Evolutionary conservation across 805 yeast species (phyloP), one percentile per base, ranked within the genome.

Genomic region (Saccharomycopsis sp.): DNA sequence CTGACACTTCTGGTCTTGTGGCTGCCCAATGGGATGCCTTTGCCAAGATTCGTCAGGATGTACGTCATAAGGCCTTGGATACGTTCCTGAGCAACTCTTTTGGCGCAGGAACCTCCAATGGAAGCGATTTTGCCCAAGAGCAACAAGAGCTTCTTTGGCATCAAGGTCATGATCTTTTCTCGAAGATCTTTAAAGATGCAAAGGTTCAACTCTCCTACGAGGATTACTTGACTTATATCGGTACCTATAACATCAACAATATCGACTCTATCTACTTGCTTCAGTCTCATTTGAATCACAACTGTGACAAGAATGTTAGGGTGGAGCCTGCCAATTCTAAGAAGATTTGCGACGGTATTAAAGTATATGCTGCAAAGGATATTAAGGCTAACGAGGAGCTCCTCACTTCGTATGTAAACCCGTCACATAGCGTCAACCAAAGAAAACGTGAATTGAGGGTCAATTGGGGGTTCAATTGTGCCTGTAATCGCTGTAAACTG

Each of bases 391-490:
- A 86, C 19, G 91, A 86, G 64, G 94, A 89, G 67, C 75, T 89
- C 47, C 73, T 81, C 0, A 82, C 87, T 1, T 77, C 86, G 1
- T 89, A 89, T 65, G 88, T 88, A 1, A 82, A 86, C 64, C 89
- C 91, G 1, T 68, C 73, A 3, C 84, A 81, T 64, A 80, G 82
- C 1, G 80, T 84, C 7, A 80, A 77, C 52, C 82, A 84, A 59
- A 78, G 96, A 62, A 83, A 82, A 65, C 69, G 86, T 62, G 84
- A 81, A 62, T 72, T 89, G 54, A 72, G 92, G 59, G 82, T 83
- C 12, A 85, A 86, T 64, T 89, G 90, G 89, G 96, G 96, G 2
- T 89, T 89, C 69, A 66, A 78, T 19, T 89, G 96, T 70, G 70
- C 68, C 24, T 89, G 96, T 68, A 65, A 70, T 12, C 79, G 86